phyloP scores from a whole-genome alignment of 2,329 filamentous ascomycete species.

The Pseudopithomyces maydicus region DNA sequence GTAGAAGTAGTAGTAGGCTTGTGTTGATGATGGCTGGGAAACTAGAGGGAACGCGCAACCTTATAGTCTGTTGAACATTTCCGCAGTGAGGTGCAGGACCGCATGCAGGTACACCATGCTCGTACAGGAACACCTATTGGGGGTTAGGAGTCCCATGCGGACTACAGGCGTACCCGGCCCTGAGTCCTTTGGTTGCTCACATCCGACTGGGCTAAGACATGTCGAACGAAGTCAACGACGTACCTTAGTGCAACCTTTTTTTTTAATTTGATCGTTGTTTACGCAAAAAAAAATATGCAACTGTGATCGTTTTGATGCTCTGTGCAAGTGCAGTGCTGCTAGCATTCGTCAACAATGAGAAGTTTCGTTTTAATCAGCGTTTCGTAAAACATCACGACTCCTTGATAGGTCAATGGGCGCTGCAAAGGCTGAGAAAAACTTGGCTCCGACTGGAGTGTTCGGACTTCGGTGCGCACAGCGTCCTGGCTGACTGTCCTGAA shows the following conservation, averaged over 20 bases:
- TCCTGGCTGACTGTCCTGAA: slow-evolving; percentile 7
- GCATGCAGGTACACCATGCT: background rate
- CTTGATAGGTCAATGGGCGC: background rate
- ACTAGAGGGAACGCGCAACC: background rate
- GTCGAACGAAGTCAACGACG: background rate
- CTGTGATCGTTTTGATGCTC: too few relatives aligned
- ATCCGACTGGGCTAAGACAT: background rate
- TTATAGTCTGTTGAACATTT: slow-evolving; percentile 4
- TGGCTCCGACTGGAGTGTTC: background rate
- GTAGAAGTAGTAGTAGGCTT: slow-evolving; percentile 7
- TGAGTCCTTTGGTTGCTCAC: slow-evolving; percentile 1
- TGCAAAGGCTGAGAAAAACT: background rate
- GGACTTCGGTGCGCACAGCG: slow-evolving; percentile 3
- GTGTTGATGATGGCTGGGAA: background rate
- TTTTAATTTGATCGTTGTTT: too few relatives aligned
- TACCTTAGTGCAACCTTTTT: background rate
- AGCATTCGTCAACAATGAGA: too few relatives aligned
- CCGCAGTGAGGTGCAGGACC: background rate
- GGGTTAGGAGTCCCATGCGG: slow-evolving; percentile 6
- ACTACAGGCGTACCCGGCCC: slow-evolving; percentile 1
- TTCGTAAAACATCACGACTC: background rate
- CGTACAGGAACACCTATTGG: background rate
- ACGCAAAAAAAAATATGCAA: too few relatives aligned
- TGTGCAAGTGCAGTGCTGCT: too few relatives aligned
- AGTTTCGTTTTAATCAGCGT: background rate